phyloP scores from a whole-genome alignment of 169 alveolate genomes.

The Plasmodium adleri region DNA sequence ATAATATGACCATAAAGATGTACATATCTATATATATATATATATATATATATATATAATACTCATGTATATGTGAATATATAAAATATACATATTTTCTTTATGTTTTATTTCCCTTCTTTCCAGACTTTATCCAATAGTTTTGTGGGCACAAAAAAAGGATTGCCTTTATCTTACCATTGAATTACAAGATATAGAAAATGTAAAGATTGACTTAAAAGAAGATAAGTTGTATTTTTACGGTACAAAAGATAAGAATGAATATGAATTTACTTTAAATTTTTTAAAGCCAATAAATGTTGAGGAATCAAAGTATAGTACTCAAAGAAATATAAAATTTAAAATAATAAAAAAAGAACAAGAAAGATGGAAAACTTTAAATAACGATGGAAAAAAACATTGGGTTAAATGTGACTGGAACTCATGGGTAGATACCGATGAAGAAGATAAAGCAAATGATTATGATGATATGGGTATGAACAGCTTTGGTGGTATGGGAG shows the following conservation, averaged over 20 bases:
- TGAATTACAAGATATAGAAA: slow-evolving; percentile 79
- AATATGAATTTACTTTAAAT: slow-evolving; percentile 80
- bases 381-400: slow-evolving; percentile 86
- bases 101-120: not conserved
- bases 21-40: not conserved
- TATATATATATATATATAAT: not conserved
- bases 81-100: not conserved
- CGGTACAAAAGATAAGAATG: slow-evolving; percentile 82
- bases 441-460: slow-evolving; percentile 79
- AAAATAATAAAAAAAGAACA: slow-evolving; percentile 82
- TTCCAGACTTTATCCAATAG: slow-evolving; percentile 83
- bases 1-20: too few species aligned
- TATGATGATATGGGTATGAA: slow-evolving; percentile 85
- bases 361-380: slow-evolving; percentile 85
- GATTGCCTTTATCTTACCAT: slow-evolving; percentile 84
- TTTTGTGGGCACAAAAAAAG: slow-evolving; percentile 87
- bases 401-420: slow-evolving; percentile 88
- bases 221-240: slow-evolving; percentile 78
- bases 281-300: slow-evolving; percentile 86
- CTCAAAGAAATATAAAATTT: slow-evolving; percentile 80
- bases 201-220: slow-evolving; percentile 77
- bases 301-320: slow-evolving; percentile 77
- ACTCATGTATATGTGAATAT: slow-evolving; percentile 8
- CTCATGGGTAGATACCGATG: slow-evolving; percentile 88
- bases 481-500: slow-evolving; percentile 80